Evolutionary conservation across 1,139 yeast genomes (phyloP), one percentile per base, ranked within the genome.

Genomic region (Nakaseomyces uthaithaninus): DNA sequence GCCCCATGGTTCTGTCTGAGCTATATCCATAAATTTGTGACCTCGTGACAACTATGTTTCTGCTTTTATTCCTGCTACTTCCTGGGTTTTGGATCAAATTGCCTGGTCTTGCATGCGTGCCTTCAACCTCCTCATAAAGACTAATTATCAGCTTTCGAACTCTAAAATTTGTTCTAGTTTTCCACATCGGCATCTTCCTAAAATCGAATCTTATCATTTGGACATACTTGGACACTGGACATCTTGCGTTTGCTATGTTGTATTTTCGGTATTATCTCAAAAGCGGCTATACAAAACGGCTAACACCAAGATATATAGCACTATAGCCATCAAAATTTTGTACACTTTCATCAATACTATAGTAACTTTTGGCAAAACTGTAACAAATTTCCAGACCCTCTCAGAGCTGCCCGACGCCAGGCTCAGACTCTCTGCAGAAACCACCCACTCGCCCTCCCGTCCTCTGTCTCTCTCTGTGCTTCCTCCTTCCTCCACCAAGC

Each of bases 141-240:
- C n/a, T n/a, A n/a, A n/a, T n/a, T n/a, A n/a, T n/a, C n/a, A n/a
- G n/a, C n/a, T n/a, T n/a, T n/a, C n/a, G n/a, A n/a, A n/a, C n/a
- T n/a, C n/a, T n/a, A n/a, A n/a, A n/a, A n/a, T n/a, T n/a, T 31
- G 9, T n/a, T 27, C 5, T 12, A 28, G 26, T 14, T 20, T 28
- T 22, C 27, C 27, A 31, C 37, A 18, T 20, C 14, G 19, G 25
- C 31, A 34, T 18, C 26, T 19, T 31, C 38, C n/a, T n/a, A n/a
- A 36, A 35, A 31, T 9, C 24, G 31, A 19, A 12, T 28, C 18
- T 7, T 28, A 31, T 31, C 35, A 31, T 31, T 19, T 38, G 33
- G 47, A 74, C 80, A 73, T 74, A 74, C 80, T 73, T 75, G 80
- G 66, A 75, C 80, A 69, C 80, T 74, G 66, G 80, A 74, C 66